phyloP scores from a whole-genome alignment of 345 rosid genomes.

The Firmiana major region DNA sequence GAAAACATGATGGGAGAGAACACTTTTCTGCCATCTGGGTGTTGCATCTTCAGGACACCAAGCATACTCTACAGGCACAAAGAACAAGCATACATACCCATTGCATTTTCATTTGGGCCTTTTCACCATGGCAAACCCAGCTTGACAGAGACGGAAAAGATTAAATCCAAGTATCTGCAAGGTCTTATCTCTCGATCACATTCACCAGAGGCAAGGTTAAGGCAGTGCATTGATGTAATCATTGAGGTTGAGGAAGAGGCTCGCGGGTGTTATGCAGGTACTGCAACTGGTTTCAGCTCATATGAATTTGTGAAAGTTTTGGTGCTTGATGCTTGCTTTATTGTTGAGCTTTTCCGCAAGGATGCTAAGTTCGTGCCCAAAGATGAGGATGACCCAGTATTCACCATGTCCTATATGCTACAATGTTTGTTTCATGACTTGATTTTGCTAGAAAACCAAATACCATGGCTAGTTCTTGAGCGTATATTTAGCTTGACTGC shows the following conservation, averaged over 20 bases:
- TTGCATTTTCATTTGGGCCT: not conserved
- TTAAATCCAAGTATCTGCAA: not conserved
- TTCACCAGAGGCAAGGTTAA: not conserved
- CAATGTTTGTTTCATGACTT: not conserved
- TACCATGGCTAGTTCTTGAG: not conserved
- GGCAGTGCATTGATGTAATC: not conserved
- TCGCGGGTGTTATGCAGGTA: not conserved
- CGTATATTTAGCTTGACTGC: not conserved
- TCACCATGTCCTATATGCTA: not conserved
- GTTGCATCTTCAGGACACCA: not conserved
- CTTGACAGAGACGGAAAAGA: not conserved
- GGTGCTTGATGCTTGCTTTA: conserved; percentile 8
- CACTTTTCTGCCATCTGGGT: no score
- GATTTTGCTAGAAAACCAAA: conserved; percentile 11
- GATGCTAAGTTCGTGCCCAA: not conserved
- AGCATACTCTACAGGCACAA: not conserved
- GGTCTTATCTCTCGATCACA: not conserved
- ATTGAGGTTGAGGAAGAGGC: not conserved
- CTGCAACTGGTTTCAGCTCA: not conserved
- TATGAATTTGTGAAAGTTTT: not conserved
- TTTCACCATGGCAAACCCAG: not conserved
- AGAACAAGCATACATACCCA: not conserved
- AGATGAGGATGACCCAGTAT: not conserved
- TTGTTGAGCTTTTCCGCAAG: not conserved
- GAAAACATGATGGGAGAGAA: no score